phyloP scores from a whole-genome alignment of 2,329 filamentous ascomycete genomes.

The Tolypocladium cylindrosporum region DNA sequence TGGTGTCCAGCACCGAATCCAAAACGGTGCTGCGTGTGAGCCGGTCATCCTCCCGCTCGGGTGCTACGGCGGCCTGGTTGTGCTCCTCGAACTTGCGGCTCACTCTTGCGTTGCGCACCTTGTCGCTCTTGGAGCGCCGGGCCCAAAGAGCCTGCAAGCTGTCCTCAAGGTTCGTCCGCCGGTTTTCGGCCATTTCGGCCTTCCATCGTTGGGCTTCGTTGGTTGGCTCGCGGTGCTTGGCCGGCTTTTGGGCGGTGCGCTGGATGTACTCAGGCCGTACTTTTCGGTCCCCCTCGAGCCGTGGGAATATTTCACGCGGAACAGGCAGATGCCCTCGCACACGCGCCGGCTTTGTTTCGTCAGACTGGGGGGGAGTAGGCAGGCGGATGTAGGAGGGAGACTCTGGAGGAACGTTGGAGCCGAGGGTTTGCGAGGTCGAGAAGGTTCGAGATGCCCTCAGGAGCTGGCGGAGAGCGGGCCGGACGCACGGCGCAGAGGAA shows the following conservation, averaged over 20 bases:
- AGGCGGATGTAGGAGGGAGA: conserved; percentile 82
- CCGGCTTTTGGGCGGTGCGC: conserved; percentile 46
- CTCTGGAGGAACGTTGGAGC: conserved; percentile 62
- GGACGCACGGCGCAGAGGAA: conserved; percentile 12
- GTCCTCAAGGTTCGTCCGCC: conserved; percentile 61
- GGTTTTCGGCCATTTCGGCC: conserved; percentile 57
- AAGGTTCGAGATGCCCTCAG: conserved; percentile 17
- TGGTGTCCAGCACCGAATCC: conserved; percentile 34
- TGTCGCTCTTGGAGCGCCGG: conserved; percentile 45
- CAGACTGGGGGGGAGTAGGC: conserved; percentile 64
- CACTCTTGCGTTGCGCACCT: conserved; percentile 25
- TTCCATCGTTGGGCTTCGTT: conserved; percentile 50
- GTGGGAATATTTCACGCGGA: conserved; percentile 69
- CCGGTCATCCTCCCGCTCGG: conserved; percentile 65
- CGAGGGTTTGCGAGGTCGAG: conserved; percentile 23
- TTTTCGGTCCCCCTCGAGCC: conserved; percentile 48
- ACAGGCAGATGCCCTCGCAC: conserved; percentile 75
- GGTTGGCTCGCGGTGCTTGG: conserved; percentile 24
- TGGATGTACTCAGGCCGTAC: conserved; percentile 49
- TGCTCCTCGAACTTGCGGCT: conserved; percentile 36
- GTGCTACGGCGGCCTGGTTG: conserved; percentile 42
- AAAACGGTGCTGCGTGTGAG: conserved; percentile 62
- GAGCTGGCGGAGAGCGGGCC: conserved; percentile 16
- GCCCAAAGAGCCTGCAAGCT: conserved; percentile 61
- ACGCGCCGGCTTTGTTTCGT: conserved; percentile 32